Base-by-base conservation (phyloP, 257 asterid species). In the Fraxinus americana region DNA sequence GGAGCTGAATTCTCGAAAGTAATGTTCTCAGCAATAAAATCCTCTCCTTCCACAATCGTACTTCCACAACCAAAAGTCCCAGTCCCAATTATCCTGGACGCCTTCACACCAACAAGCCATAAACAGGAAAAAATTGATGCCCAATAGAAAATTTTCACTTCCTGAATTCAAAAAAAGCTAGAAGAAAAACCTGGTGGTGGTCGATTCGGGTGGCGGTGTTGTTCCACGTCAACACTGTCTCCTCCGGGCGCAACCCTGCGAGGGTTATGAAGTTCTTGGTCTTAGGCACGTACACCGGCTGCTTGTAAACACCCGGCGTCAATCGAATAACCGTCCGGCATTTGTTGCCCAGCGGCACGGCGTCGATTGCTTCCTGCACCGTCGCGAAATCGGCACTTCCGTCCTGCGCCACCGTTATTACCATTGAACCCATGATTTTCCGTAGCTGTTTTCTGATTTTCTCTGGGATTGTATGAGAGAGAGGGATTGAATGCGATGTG, bases 41-140 rank as follows among this genome's bases (percentile, higher is more conserved):
- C 99, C 86, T 96, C 98, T 45, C 99, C 99, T 84, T 96, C 99
- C 12, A 96, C 92, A 72, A 93, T 96, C 35, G 71, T 75, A 72
- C 84, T 92, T 43, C 98, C 99, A 81, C 99, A 93, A 16, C 98
- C 99, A 79, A 96, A 96, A 7, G 99, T 96, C 50, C 99, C 99
- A 0, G 97, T 96, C 10, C 99, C 99, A 80, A 95, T 95, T 71
- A 93, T 86, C 68, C 97, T 91, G 76, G 94, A 79, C 80, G 90
- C 86, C 91, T 87, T 63, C 5, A 61, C 4, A 9, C 14, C 12
- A 63, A 63, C 17, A 25, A 63, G 21, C 16, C 13, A 25, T 2
- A 10, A 61, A n/a, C 16, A 59, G 32, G 17, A 10, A 30, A 30
- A 3, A 43, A 25, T 45, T 7, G 7, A 63, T 7, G 2, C 69